A percentile compares a stretch with the other conserved stretches of the same genome.
Conservation (phyloP, 352 stramenopile genomes). For the Pythium volutum region DNA sequence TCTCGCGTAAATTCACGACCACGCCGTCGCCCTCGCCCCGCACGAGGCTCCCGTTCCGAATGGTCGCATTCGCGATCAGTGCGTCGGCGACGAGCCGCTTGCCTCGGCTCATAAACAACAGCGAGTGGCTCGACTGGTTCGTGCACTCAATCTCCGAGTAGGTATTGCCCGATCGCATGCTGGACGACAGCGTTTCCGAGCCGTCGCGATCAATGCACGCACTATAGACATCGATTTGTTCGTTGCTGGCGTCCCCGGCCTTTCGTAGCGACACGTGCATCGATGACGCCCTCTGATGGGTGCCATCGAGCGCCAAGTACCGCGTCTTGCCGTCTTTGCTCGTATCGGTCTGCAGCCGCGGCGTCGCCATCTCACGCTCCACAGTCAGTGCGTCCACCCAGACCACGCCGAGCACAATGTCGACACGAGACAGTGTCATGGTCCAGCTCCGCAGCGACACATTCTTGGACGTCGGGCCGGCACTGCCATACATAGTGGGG, state of each 20-base stretch:
- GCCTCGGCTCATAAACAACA: not conserved
- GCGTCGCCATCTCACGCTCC: not conserved
- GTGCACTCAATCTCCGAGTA: not conserved
- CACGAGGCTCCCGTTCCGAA: not conserved
- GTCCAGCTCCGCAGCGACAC: slow-evolving; percentile 2
- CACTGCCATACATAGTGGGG: not conserved
- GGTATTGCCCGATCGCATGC: too few relatives aligned
- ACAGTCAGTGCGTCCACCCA: slow-evolving; percentile 1
- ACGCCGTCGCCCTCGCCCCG: not conserved
- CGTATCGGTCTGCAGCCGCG: not conserved
- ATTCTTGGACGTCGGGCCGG: not conserved
- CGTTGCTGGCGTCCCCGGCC: not conserved
- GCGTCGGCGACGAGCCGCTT: not conserved
- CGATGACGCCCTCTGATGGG: not conserved
- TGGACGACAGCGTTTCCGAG: not conserved
- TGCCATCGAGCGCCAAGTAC: not conserved
- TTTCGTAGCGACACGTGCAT: not conserved
- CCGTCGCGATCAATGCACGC: not conserved
- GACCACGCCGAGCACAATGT: not conserved
- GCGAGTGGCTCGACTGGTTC: not conserved
- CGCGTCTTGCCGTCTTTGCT: not conserved
- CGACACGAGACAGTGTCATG: not conserved
- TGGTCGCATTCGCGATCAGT: not conserved
- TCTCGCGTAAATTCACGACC: not conserved
- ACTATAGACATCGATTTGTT: not conserved